Conservation (phyloP, 1,284 basidiomycete genomes). For the Somion occarium region DNA sequence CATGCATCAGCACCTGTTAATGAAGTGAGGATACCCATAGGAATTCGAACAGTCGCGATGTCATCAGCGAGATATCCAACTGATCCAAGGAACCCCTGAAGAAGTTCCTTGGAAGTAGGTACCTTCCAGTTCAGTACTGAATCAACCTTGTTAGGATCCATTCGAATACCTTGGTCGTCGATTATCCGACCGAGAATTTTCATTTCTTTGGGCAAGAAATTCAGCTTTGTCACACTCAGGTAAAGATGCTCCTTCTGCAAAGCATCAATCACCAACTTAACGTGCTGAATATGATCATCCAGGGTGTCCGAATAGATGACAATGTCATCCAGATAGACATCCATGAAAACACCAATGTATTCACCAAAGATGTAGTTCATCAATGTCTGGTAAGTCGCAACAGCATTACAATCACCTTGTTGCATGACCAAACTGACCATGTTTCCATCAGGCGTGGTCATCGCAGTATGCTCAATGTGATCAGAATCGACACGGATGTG, state of each 20-base stretch:
- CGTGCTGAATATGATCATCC: slow-evolving; percentile 23
- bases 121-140: slow-evolving; percentile 28
- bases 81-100: slow-evolving; percentile 22
- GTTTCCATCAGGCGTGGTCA: slow-evolving; percentile 27
- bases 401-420: slow-evolving; percentile 33
- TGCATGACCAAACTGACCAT: slow-evolving; percentile 34
- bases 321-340: slow-evolving; percentile 19
- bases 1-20: not conserved
- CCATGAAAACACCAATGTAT: slow-evolving; percentile 6
- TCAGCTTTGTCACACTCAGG: slow-evolving; percentile 14
- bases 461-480: slow-evolving; percentile 11
- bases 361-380: slow-evolving; percentile 23
- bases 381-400: slow-evolving; percentile 29
- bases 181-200: slow-evolving; percentile 29
- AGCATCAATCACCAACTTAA: slow-evolving; percentile 20
- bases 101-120: slow-evolving; percentile 18
- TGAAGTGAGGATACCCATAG: slow-evolving; percentile 13
- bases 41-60: slow-evolving; percentile 17
- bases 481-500: slow-evolving; percentile 11
- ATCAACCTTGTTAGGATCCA: slow-evolving; percentile 29
- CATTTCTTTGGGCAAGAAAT: slow-evolving; percentile 22
- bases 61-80: slow-evolving; percentile 23
- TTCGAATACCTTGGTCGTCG: slow-evolving; percentile 26
- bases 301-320: slow-evolving; percentile 13
- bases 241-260: slow-evolving; percentile 22